Evolutionary conservation across 371 early-diverging fungal genomes (phyloP), one percentile per base, ranked within the genome.

Genomic region (Batkoa obscura): DNA sequence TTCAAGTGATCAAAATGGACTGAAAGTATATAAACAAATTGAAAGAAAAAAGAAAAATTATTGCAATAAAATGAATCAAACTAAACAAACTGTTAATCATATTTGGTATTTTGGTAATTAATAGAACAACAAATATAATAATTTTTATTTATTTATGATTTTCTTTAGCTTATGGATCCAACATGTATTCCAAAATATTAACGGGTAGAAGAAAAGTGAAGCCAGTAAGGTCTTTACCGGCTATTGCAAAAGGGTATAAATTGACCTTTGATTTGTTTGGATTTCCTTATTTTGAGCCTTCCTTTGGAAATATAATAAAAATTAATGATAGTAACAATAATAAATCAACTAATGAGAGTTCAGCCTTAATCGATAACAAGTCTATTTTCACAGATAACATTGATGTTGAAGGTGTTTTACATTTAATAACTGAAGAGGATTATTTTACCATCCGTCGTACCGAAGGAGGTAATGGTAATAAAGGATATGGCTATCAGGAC

Each of bases 241-340:
- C 70, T 33, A 46, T 55, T 12, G 73, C 69, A 2, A 67, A 66
- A 1, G 65, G 60, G 3, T 75, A 72, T 55, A 66, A 66, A 64
- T 63, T 75, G 23, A 67, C 68, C 8, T 73, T 72, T 45, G 72
- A 72, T 35, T 66, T 70, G 58, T 62, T 51, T 3, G 74, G 73
- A 0, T 38, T 69, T 10, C 70, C 72, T 8, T 75, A 63, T 57
- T 49, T 68, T 37, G 75, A 72, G 57, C 75, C 75, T 6, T 67
- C 67, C 32, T 74, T 74, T 42, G 75, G 50, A 30, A 50, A 37
- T 37, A 47, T 58, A 38, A 12, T 34, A 6, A 36, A 9, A 9
- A 2, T 39, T 39, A 13, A 39, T 8, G 39, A 39, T 39, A 12
- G 39, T 8, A 39, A 39, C 12, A 12, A 5, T 39, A 4, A 45